These are phyloP conservation scores for Schizosaccharomyces osmophilus DNA, from an alignment of 805 yeast genomes.

Conservation along the genomic window DNA sequence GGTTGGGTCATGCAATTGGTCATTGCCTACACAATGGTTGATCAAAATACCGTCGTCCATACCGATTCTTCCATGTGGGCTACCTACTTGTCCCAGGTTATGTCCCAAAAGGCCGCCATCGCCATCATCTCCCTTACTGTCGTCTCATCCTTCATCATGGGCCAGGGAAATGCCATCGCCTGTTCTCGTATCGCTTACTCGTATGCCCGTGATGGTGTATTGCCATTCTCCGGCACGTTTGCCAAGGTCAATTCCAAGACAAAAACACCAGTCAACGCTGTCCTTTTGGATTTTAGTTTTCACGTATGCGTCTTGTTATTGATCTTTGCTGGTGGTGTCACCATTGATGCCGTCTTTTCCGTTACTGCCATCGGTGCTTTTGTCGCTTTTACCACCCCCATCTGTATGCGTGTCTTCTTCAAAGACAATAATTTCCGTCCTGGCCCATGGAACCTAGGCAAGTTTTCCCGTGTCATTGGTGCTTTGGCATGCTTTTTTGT, in stretches of 20 bases:
- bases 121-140: constrained; percentile 23
- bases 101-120: constrained; percentile 12
- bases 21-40: constrained; percentile 29
- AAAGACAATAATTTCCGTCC: constrained; percentile 24
- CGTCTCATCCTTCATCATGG: constrained; percentile 24
- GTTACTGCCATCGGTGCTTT: constrained; percentile 50
- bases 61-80: not conserved
- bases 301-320: constrained; percentile 14
- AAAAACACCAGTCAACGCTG: constrained; percentile 9
- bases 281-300: constrained; percentile 7
- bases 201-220: constrained; percentile 10
- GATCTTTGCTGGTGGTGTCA: constrained; percentile 38
- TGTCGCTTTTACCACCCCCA: constrained; percentile 40
- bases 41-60: not conserved
- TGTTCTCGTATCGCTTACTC: constrained; percentile 10
- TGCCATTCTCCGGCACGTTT: constrained; percentile 10
- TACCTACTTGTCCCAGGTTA: not conserved
- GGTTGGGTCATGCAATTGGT: constrained; percentile 36
- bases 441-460: constrained; percentile 48
- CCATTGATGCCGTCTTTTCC: constrained; percentile 47
- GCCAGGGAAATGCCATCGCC: constrained; percentile 17
- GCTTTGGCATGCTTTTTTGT: constrained; percentile 23
- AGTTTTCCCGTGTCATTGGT: constrained; percentile 19
- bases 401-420: constrained; percentile 29
- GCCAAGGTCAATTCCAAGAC: constrained; percentile 5